Evolutionary conservation across 2,329 filamentous ascomycete species (phyloP).

Genomic region (Penicillium sp.): DNA sequence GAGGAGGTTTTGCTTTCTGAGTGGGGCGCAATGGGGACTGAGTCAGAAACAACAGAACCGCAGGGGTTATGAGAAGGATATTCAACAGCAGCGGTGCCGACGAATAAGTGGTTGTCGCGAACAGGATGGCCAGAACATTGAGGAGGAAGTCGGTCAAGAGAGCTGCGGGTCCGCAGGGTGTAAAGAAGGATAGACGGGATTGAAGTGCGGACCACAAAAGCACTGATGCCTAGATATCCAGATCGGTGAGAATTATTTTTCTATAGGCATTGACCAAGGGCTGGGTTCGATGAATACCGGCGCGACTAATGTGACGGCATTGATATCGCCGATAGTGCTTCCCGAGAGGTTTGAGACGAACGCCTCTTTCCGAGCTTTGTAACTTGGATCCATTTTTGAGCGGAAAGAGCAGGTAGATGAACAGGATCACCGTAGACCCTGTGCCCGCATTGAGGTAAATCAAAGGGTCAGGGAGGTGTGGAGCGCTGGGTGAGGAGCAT

Average conservation of each 20-base stretch:
- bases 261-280: background rate
- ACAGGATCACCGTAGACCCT: background rate
- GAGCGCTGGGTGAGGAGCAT: background rate
- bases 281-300: constrained; percentile 63
- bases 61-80: constrained; percentile 73
- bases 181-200: constrained; percentile 81
- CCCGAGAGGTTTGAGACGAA: constrained; percentile 92
- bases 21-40: constrained; percentile 32
- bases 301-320: constrained; percentile 80
- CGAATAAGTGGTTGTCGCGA: constrained; percentile 85
- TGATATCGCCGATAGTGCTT: constrained; percentile 82
- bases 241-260: background rate
- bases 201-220: constrained; percentile 90
- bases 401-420: background rate
- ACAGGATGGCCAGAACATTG: constrained; percentile 79
- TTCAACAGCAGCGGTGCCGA: constrained; percentile 73
- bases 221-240: constrained; percentile 67
- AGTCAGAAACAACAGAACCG: constrained; percentile 63
- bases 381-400: constrained; percentile 55
- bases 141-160: constrained; percentile 83
- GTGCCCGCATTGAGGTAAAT: background rate
- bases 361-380: constrained; percentile 92
- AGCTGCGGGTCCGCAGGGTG: constrained; percentile 69
- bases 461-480: background rate
- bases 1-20: constrained; percentile 41